Evolutionary conservation across 306 rosid species (phyloP).

Genomic region (Sindora glabra): DNA sequence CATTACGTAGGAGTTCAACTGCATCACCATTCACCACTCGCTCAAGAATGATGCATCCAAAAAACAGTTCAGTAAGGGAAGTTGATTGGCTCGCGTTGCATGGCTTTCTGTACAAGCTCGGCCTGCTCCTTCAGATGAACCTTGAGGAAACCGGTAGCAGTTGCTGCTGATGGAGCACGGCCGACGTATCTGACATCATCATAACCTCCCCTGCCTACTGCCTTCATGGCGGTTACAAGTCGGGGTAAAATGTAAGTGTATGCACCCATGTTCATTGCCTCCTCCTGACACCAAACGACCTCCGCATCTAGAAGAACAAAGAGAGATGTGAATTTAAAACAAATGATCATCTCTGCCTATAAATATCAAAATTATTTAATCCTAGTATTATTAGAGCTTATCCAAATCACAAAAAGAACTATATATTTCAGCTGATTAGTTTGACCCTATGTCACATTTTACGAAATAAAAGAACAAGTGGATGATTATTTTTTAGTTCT

Average conservation of each 20-base stretch:
- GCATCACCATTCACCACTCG: constrained; percentile 2
- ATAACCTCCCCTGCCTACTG: constrained; percentile 55
- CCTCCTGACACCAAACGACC: constrained; percentile 95
- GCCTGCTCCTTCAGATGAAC: constrained; percentile 78
- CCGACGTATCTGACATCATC: constrained; percentile 72
- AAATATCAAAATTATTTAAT: not conserved
- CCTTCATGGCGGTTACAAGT: constrained; percentile 68
- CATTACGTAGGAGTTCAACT: not conserved
- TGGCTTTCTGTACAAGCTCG: constrained; percentile 67
- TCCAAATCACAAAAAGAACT: too few species aligned
- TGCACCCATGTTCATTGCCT: constrained; percentile 96
- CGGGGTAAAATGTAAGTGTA: constrained; percentile 57
- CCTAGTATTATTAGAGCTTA: not conserved
- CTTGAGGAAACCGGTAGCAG: constrained; percentile 80
- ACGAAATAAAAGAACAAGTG: too few species aligned
- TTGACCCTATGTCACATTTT: too few species aligned
- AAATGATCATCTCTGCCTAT: not conserved
- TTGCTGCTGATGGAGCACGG: constrained; percentile 88
- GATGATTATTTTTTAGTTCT: too few species aligned
- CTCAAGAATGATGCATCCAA: not conserved
- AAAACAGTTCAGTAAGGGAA: constrained; percentile 23
- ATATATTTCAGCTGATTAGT: too few species aligned
- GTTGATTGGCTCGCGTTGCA: constrained; percentile 55
- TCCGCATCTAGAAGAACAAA: constrained; percentile 66
- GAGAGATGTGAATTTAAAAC: not conserved